Evolutionary conservation across 495 filamentous ascomycete genomes (phyloP).

Genomic region (Chaetomidium leptoderma): DNA sequence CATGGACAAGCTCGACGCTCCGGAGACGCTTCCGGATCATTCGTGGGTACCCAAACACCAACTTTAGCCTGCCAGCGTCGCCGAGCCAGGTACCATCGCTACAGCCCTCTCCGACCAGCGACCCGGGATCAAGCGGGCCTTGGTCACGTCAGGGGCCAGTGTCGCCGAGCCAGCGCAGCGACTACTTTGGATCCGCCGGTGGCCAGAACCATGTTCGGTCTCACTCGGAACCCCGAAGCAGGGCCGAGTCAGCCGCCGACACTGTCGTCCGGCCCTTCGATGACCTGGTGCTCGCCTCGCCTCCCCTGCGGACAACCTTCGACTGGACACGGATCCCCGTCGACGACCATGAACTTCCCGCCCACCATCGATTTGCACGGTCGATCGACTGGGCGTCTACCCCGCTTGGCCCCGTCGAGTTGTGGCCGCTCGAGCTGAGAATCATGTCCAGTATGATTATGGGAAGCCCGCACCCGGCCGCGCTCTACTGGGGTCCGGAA

Average conservation of each 20-base stretch:
- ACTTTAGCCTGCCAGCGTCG: slow-evolving; percentile 32
- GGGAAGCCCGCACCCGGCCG: slow-evolving; percentile 66
- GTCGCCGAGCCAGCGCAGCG: slow-evolving; percentile 30
- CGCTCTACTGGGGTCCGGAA: slow-evolving; percentile 68
- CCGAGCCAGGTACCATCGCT: slow-evolving; percentile 32
- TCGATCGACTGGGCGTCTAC: slow-evolving; percentile 63
- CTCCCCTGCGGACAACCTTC: slow-evolving; percentile 43
- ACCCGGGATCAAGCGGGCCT: slow-evolving; percentile 24
- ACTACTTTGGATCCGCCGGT: slow-evolving; percentile 40
- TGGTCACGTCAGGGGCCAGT: slow-evolving; percentile 26
- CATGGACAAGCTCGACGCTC: slow-evolving; percentile 62
- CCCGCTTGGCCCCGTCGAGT: slow-evolving; percentile 59
- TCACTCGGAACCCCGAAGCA: slow-evolving; percentile 27
- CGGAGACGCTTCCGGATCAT: slow-evolving; percentile 59
- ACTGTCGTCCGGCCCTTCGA: slow-evolving; percentile 25
- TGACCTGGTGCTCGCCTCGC: slow-evolving; percentile 27
- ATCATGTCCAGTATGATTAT: slow-evolving; percentile 65
- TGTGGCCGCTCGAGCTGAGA: slow-evolving; percentile 58
- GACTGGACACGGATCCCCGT: slow-evolving; percentile 66
- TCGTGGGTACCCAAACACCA: slow-evolving; percentile 40
- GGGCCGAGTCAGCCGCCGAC: slow-evolving; percentile 17
- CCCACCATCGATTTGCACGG: slow-evolving; percentile 62
- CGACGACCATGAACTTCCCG: slow-evolving; percentile 50
- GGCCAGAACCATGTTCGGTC: slow-evolving; percentile 18
- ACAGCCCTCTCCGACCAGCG: slow-evolving; percentile 25